Base-by-base conservation (phyloP, 2,329 filamentous ascomycete species). In the Tolypocladium ophioglossoides region DNA sequence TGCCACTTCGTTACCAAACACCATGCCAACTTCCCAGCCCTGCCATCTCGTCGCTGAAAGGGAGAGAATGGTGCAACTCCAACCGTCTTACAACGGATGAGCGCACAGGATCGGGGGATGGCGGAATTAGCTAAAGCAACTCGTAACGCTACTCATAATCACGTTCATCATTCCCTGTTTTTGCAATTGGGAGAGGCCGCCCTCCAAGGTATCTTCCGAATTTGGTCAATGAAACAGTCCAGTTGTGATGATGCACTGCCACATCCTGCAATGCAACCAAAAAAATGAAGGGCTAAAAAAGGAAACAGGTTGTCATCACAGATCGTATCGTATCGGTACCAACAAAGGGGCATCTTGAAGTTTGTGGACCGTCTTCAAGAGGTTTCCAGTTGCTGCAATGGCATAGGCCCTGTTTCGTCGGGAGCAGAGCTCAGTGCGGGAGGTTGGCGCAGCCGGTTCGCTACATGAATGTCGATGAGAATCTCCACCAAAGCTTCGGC, bases 401-500 rank as follows among this genome's bases (percentile, higher is more conserved):
- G 70, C 66, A 73, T 71, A 1, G 71, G 71, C 0, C 71, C 71
- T 9, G 69, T 72, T 53, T 73, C 71, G 35, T 71, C 68, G 6
- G 63, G 59, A 38, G 67, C 57, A 6, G 59, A 59, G 34, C 55
- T 60, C 50, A 59, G 58, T 3, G 62, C 56, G 1, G 61, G 61
- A 6, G 66, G 61, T 27, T 68, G 66, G 9, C 69, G 67, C 12
- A 66, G 61, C 37, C 69, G 67, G 59, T 65, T 69, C 8, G 72
- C 66, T 32, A 69, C 70, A 61, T 79, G 74, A 20, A 74, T 76
- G 51, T 78, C 77, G 20, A 79, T 70, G 32, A 80, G 70, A 69
- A 78, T 72, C 60, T 79, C 74, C 16, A 82, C 75, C 22, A 82
- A 68, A 0, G 71, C 70, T 63, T 79, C 76, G 3, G 78, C 78